Percentiles rank a stretch among this genome's conserved stretches.
Evolutionary conservation across 371 early-diverging fungal genomes (phyloP).

Genomic region (Mucor velutinosus): DNA sequence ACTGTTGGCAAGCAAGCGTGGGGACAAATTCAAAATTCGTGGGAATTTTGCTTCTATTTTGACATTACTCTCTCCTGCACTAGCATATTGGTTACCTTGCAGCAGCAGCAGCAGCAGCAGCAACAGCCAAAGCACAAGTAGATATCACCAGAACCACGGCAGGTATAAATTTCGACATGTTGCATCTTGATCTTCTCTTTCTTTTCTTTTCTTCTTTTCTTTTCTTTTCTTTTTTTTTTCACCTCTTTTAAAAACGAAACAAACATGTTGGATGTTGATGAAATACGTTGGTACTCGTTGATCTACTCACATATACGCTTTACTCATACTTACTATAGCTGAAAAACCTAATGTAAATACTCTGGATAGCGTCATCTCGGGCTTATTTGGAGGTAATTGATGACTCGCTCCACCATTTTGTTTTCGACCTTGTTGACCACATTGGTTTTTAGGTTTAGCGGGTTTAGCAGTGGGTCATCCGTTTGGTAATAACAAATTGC

Average conservation of each 20-base stretch:
- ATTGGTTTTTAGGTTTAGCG: slow-evolving; percentile 52
- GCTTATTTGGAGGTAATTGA: slow-evolving; percentile 58
- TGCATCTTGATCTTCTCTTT: not conserved
- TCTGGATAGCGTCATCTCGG: slow-evolving; percentile 56
- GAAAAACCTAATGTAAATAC: slow-evolving; percentile 46
- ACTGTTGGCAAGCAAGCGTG: slow-evolving; percentile 9
- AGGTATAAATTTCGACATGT: not conserved
- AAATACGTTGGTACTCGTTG: slow-evolving; percentile 34
- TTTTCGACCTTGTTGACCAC: not conserved
- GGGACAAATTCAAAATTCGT: slow-evolving; percentile 19
- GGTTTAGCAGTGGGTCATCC: slow-evolving; percentile 70
- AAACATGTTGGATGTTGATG: slow-evolving; percentile 38
- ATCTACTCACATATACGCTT: not conserved
- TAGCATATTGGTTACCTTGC: not conserved
- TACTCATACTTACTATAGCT: slow-evolving; percentile 10
- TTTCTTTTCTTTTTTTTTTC: slow-evolving; percentile 5
- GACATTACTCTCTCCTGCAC: not conserved
- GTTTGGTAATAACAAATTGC: slow-evolving; percentile 51
- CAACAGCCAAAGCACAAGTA: no score
- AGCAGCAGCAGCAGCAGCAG: not conserved
- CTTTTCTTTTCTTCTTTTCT: slow-evolving; percentile 11
- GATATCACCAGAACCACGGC: not conserved
- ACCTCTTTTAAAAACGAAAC: not conserved
- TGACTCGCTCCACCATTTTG: not conserved
- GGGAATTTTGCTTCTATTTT: slow-evolving; percentile 17